These are phyloP conservation scores for Metarhizium humberi DNA, from an alignment of 2,329 filamentous ascomycete species.

Conservation along the genomic window DNA sequence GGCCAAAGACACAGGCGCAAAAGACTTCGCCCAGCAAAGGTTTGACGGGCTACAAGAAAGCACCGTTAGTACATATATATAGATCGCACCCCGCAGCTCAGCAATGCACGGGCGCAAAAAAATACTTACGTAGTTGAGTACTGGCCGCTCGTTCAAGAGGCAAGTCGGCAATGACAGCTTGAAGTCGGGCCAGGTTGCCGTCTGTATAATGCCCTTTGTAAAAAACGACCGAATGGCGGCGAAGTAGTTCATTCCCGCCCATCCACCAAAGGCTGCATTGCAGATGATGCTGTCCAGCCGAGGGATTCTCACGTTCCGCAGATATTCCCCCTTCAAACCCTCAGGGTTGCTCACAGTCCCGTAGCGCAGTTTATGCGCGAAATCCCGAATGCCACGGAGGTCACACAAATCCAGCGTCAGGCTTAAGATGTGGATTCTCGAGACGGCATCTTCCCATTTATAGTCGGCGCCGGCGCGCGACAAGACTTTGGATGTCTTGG, in stretches of 20 bases:
- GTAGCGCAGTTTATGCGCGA: slow-evolving; percentile 36
- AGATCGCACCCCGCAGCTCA: not conserved
- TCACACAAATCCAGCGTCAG: slow-evolving; percentile 53
- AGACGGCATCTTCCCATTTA: slow-evolving; percentile 29
- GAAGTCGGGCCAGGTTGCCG: slow-evolving; percentile 68
- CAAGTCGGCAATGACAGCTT: slow-evolving; percentile 52
- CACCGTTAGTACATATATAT: not conserved
- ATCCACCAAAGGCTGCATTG: slow-evolving; percentile 85
- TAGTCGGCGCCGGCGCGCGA: slow-evolving; percentile 26
- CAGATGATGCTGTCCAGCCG: slow-evolving; percentile 71
- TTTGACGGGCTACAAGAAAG: slow-evolving; percentile 32
- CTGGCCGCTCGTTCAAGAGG: slow-evolving; percentile 30
- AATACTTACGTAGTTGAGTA: slow-evolving; percentile 23
- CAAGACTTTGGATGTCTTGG: slow-evolving; percentile 26
- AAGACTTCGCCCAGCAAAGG: slow-evolving; percentile 73
- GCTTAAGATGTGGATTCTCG: slow-evolving; percentile 48
- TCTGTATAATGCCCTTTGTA: slow-evolving; percentile 51
- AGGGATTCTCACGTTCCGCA: slow-evolving; percentile 44
- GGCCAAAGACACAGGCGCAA: slow-evolving; percentile 86
- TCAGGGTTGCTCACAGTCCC: slow-evolving; percentile 37
- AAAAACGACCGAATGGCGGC: slow-evolving; percentile 44
- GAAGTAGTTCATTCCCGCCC: slow-evolving; percentile 68
- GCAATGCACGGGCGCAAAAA: too few species aligned
- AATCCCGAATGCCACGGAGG: slow-evolving; percentile 38
- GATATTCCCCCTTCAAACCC: slow-evolving; percentile 24